These are phyloP conservation scores for Aspergillus sp. DNA, from an alignment of 2,329 filamentous ascomycete species.

Conservation along the genomic window DNA sequence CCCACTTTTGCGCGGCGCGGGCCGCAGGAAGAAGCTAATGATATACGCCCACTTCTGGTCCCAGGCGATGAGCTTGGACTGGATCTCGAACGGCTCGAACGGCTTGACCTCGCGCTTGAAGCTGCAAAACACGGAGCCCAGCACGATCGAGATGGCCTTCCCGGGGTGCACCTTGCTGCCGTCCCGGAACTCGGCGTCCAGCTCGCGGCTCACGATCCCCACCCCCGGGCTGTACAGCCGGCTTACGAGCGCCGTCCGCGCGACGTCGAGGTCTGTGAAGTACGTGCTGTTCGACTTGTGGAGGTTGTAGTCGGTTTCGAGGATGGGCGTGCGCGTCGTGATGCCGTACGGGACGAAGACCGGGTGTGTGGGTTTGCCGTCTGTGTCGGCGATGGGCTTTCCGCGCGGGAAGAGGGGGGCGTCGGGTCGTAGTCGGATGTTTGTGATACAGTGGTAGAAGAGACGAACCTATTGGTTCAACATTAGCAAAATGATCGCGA, in stretches of 20 bases:
- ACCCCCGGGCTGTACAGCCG: slow-evolving; percentile 55
- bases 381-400: slow-evolving; percentile 23
- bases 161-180: slow-evolving; percentile 42
- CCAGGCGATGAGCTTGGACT: slow-evolving; percentile 61
- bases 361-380: slow-evolving; percentile 41
- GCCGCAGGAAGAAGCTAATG: slow-evolving; percentile 60
- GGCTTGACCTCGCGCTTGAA: slow-evolving; percentile 67
- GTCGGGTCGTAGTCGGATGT: slow-evolving; percentile 43
- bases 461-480: slow-evolving; percentile 44
- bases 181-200: slow-evolving; percentile 47
- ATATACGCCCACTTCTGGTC: slow-evolving; percentile 76
- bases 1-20: slow-evolving; percentile 35
- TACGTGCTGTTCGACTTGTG: slow-evolving; percentile 81
- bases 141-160: slow-evolving; percentile 51
- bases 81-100: slow-evolving; percentile 62
- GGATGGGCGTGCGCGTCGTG: slow-evolving; percentile 55
- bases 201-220: slow-evolving; percentile 41
- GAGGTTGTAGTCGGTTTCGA: slow-evolving; percentile 79
- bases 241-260: slow-evolving; percentile 70
- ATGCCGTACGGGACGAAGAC: slow-evolving; percentile 66
- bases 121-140: slow-evolving; percentile 63
- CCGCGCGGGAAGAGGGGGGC: slow-evolving; percentile 37
- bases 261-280: slow-evolving; percentile 76
- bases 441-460: slow-evolving; percentile 48
- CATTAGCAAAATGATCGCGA: not conserved